Base-by-base conservation (phyloP, 306 rosid species). In the Fragaria vesca region DNA sequence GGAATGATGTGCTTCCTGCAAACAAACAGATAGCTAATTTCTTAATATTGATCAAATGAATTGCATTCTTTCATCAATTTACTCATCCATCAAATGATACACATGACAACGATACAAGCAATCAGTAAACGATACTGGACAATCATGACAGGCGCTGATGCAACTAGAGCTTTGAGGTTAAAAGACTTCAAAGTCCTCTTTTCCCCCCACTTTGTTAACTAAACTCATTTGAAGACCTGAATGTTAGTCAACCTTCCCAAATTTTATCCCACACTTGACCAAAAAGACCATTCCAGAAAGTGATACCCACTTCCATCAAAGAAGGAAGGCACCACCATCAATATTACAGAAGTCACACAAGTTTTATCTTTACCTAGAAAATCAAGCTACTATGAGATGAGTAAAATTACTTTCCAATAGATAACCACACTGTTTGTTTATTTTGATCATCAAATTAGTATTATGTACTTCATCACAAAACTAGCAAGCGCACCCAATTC, bases 1-100 rank as follows among this genome's bases (percentile, higher is more conserved):
- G 15, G 89, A 82, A 86, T 92, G 97, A 67, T 94, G 97, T 82
- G 98, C 96, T 74, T 94, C 97, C 98, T 94, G 83, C 78, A 81
- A 57, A 83, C 36, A 32, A 83, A 62, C 75, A 76, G 61, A 68
- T 4, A n/a, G 72, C 20, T 28, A 43, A 47, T 15, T 3, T 58
- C 55, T 9, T 21, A 48, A 47, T 51, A 36, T 32, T 63, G 43
- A 32, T 63, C 8, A 51, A 12, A 15, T 24, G 20, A 26, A 18
- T 12, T 71, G 40, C 75, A 48, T 15, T 71, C 15, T 52, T 57
- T n/a, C 30, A 57, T 8, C 63, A 57, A 0, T 24, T 57, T 57
- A 28, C 30, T 61, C 66, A 61, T 26, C 18, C 18, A 61, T 61
- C 38, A 26, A 26, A 26, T 5, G 9, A 61, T 61, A 61, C 2